Base-by-base conservation (phyloP, 129 eudicot genomes). In the Sambucus nigra region DNA sequence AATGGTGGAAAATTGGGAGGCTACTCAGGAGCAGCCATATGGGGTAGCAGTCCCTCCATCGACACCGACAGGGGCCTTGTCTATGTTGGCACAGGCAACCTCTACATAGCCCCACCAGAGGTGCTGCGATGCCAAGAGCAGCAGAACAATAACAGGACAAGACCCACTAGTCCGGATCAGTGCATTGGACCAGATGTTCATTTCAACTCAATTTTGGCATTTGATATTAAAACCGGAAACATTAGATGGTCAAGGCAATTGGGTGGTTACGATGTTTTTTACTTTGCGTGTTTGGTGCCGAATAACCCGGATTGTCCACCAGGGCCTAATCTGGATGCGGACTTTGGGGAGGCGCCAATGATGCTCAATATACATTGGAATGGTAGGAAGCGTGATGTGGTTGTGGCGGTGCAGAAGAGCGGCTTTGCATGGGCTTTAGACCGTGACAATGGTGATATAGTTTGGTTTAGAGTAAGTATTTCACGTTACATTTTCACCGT, bases 21-120 rank as follows among this genome's bases (percentile, higher is more conserved):
- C 16, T 86, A 78, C 9, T 57, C 95, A 0, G 95, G 93, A 47
- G 95, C 76, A 0, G 81, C 71, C 22, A 66, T 86, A 69, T 82
- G 95, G 95, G 95, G 95, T 16, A 86, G 93, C 55, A 86, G 87
- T 64, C 94, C 88, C 1, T 40, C 96, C 50, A 76, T 87, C 5
- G 94, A 76, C 65, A 35, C 62, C 7, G 11, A 2, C 0, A 71
- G 94, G 0, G 69, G 69, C 3, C 54, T 46, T 13, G 82, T 87
- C 18, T 86, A 67, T 18, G 76, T 68, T 1, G 93, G 75, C 13
- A 86, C 92, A 0, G 92, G 95, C 24, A 67, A 86, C 50, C 65
- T 86, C n/a, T 81, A 86, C 51, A 39, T 66, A 0, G 92, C 87
- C 27, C 87, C 95, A 13, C 20, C 66, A 47, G 74, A 70, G 11